Conservation (phyloP, 2,329 filamentous ascomycete species). For the Mariannaea sp. region DNA sequence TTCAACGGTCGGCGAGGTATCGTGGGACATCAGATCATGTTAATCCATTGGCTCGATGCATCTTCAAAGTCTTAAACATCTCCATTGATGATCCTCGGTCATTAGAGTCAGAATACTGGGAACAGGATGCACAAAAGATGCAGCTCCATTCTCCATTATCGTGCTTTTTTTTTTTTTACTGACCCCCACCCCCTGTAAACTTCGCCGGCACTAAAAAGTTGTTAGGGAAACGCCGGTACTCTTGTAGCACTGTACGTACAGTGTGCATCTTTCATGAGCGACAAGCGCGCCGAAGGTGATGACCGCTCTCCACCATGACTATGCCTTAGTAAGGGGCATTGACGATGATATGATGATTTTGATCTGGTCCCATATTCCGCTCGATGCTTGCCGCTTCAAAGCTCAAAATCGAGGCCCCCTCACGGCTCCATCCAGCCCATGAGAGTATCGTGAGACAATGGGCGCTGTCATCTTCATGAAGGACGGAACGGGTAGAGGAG, state of each 20-base stretch:
- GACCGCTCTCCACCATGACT: slow-evolving; percentile 14
- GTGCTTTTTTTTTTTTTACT: slow-evolving; percentile 6
- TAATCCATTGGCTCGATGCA: neutral
- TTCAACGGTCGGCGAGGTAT: neutral
- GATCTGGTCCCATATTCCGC: slow-evolving; percentile 11
- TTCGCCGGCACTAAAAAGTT: slow-evolving; percentile 5
- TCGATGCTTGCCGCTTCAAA: slow-evolving; percentile 10
- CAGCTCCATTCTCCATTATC: neutral
- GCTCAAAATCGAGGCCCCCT: neutral
- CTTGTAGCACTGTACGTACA: too few relatives aligned
- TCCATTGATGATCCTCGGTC: neutral
- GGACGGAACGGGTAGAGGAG: too few relatives aligned
- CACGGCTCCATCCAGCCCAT: slow-evolving; percentile 1
- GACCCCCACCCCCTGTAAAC: too few relatives aligned
- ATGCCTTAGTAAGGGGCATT: slow-evolving; percentile 19
- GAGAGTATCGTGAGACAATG: neutral
- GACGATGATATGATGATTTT: slow-evolving; percentile 20
- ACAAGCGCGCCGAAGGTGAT: slow-evolving; percentile 2
- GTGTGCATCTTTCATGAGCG: neutral
- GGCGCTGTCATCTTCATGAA: too few relatives aligned
- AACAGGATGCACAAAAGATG: neutral
- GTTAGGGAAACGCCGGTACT: too few relatives aligned
- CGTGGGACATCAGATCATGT: neutral
- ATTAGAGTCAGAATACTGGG: neutral
- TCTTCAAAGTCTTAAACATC: neutral